Base-by-base conservation (phyloP, 495 filamentous ascomycete genomes). In the Copromyces sp. region DNA sequence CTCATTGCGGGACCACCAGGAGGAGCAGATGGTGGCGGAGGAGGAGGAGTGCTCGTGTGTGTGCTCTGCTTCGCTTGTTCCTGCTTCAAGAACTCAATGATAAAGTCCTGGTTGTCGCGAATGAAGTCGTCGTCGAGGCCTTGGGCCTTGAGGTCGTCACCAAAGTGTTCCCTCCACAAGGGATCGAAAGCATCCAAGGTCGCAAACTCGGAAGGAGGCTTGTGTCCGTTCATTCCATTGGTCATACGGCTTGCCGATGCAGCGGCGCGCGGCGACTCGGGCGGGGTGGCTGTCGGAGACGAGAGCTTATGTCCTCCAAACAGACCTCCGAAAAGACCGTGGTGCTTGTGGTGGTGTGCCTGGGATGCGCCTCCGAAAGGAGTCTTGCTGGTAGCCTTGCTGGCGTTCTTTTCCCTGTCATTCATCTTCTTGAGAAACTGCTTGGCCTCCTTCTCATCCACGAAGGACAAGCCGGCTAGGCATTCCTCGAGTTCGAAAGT, bases 361-460 rank as follows among this genome's bases (percentile, higher is more conserved):
- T 84, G 20, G 32, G 83, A 79, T 40, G 84, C 75, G 9, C 90
- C 91, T 32, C 90, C 89, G 76, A 97, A 97, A 8, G 91, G 90
- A 17, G 90, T 94, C 75, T 88, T 86, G 75, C 81, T 88, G 9
- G 94, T 98, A 69, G 89, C 89, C 82, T 96, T 97, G 82, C 90
- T 93, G 9, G 93, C 94, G 81, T 93, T 91, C 88, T 97, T 97
- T 82, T 97, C 94, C 72, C 94, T 85, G 75, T 97, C 94, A 73
- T 94, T 90, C 84, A 99, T 90, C 83, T 97, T 98, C 84, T 97
- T 94, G 79, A 93, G 88, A 80, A 99, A 98, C 69, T 90, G 89
- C 81, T 92, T 94, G 39, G 96, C 95, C 79, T 99, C 96, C 82
- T 97, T 98, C 84, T 98, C 94, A 79, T 98, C 94, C 69, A 89